Evolutionary conservation across 1,284 basidiomycete species (phyloP).

Genomic region (Cryptococcus sp.): DNA sequence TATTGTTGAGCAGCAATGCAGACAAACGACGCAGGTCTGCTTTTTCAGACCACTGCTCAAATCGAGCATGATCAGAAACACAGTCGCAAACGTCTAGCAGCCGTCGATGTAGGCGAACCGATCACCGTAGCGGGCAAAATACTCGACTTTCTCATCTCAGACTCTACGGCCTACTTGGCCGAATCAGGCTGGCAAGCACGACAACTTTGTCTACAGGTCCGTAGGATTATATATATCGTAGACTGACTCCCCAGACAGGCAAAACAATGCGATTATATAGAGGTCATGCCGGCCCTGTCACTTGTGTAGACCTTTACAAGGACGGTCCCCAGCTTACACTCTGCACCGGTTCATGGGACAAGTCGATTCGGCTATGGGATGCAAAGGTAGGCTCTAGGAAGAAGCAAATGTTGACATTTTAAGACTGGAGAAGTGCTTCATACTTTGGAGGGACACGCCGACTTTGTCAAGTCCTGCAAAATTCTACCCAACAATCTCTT

Average conservation of each 20-base stretch:
- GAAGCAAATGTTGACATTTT: background rate
- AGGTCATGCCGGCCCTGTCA: slow-evolving; percentile 82
- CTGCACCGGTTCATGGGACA: slow-evolving; percentile 87
- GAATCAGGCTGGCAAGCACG: slow-evolving; percentile 73
- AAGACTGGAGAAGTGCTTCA: slow-evolving; percentile 67
- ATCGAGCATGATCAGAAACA: slow-evolving; percentile 56
- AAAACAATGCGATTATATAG: slow-evolving; percentile 67
- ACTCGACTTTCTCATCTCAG: slow-evolving; percentile 62
- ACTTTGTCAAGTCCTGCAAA: slow-evolving; percentile 78
- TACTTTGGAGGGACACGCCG: slow-evolving; percentile 69
- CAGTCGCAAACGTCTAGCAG: slow-evolving; percentile 63
- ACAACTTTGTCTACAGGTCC: slow-evolving; percentile 69
- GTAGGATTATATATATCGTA: slow-evolving; percentile 3
- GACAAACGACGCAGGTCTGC: slow-evolving; percentile 50
- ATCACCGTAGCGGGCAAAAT: slow-evolving; percentile 75
- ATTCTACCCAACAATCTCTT: slow-evolving; percentile 57
- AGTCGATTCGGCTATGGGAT: slow-evolving; percentile 81
- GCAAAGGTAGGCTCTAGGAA: slow-evolving; percentile 54
- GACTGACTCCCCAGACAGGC: slow-evolving; percentile 58
- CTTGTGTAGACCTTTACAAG: slow-evolving; percentile 54
- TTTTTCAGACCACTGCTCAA: slow-evolving; percentile 69
- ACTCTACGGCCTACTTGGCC: slow-evolving; percentile 70
- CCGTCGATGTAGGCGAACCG: slow-evolving; percentile 63
- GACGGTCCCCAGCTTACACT: slow-evolving; percentile 40
- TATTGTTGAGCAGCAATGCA: slow-evolving; percentile 37